A percentile compares a stretch with the other conserved stretches of the same genome.
Evolutionary conservation across 257 asterid species (phyloP).

Genomic region (Solanum neorickii): DNA sequence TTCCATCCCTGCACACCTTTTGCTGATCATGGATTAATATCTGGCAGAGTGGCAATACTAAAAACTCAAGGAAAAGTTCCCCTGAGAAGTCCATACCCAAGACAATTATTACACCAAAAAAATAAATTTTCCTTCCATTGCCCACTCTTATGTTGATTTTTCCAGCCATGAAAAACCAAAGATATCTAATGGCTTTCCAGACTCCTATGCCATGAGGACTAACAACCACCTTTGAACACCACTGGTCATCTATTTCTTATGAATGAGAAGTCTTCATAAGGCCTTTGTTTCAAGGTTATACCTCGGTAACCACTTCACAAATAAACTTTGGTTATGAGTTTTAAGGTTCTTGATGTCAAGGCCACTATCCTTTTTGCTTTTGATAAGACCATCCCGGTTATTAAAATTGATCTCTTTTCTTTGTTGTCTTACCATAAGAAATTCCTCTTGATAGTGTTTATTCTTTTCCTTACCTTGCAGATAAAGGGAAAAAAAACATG

Average conservation of each 20-base stretch:
- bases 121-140: neutral
- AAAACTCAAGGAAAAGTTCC: neutral
- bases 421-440: neutral
- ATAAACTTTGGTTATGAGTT: neutral
- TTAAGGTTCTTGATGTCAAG: neutral
- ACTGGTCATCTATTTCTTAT: neutral
- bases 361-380: neutral
- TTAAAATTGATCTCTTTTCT: neutral
- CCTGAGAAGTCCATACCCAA: neutral
- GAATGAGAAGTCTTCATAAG: neutral
- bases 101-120: neutral
- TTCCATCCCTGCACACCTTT: neutral
- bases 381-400: neutral
- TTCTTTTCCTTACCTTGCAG: neutral
- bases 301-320: neutral
- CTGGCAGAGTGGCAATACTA: neutral
- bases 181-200: neutral
- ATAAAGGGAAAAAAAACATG: neutral
- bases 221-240: neutral
- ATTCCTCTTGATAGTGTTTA: neutral
- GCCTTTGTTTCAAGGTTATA: neutral
- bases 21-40: neutral
- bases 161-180: neutral
- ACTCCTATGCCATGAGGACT: neutral
- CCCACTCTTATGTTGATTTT: neutral